Evolutionary conservation across 2,329 filamentous ascomycete species (phyloP).

Genomic region (Colletotrichum paranaense): DNA sequence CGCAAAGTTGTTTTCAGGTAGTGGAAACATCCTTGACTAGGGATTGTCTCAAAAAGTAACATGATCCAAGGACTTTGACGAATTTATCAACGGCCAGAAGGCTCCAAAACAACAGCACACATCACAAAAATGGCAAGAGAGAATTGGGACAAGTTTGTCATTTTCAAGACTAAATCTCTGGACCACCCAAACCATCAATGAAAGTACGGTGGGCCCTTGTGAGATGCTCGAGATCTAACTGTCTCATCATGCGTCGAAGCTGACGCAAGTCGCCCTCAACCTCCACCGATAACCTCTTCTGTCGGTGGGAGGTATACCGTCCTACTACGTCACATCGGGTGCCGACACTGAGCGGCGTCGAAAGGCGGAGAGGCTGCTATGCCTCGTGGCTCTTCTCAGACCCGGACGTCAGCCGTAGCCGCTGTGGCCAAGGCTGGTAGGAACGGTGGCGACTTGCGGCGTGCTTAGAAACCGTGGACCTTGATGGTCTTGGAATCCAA

Average conservation of each 20-base stretch:
- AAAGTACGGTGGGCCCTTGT: slow-evolving; percentile 8
- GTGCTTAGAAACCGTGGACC: slow-evolving; percentile 67
- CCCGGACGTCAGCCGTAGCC: slow-evolving; percentile 32
- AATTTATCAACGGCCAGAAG: no score
- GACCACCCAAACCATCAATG: slow-evolving; percentile 8
- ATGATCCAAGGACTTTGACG: no score
- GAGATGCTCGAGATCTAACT: slow-evolving; percentile 12
- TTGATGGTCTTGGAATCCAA: slow-evolving; percentile 98
- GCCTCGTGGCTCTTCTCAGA: slow-evolving; percentile 5
- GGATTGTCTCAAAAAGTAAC: no score
- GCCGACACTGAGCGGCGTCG: slow-evolving; percentile 32
- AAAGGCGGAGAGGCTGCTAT: slow-evolving; percentile 6
- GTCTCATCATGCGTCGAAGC: slow-evolving; percentile 29
- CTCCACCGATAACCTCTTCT: slow-evolving; percentile 30
- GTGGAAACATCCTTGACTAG: no score
- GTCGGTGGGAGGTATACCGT: slow-evolving; percentile 31
- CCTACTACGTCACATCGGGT: slow-evolving; percentile 33
- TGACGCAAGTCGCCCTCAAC: slow-evolving; percentile 36
- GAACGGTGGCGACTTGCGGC: slow-evolving; percentile 52
- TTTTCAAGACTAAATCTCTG: slow-evolving; percentile 8
- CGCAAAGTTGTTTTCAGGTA: no score
- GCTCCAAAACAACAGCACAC: no score
- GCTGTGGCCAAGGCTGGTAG: slow-evolving; percentile 35
- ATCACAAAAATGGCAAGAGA: background rate
- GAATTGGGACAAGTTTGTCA: slow-evolving; percentile 9